Conservation (phyloP, 2,329 filamentous ascomycete species). For the Phialemoniopsis sp. region DNA sequence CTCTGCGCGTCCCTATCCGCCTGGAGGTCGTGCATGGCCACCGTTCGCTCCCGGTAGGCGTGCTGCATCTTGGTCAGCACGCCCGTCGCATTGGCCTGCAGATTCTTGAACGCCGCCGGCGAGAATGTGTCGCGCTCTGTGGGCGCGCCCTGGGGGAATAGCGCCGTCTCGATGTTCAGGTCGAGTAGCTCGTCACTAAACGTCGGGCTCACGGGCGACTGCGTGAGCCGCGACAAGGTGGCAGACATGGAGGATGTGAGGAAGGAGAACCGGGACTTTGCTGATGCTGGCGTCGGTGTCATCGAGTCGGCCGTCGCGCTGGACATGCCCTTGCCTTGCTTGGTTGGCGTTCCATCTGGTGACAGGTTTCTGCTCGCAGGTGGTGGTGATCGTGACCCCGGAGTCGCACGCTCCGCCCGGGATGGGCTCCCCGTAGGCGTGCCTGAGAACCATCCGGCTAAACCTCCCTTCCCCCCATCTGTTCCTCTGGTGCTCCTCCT, state of each 20-base stretch:
- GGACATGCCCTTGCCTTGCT: slow-evolving; percentile 13
- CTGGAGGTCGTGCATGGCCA: slow-evolving; percentile 44
- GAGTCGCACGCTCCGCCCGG: slow-evolving; percentile 12
- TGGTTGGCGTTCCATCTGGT: slow-evolving; percentile 25
- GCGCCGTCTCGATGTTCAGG: slow-evolving; percentile 49
- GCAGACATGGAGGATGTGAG: slow-evolving; percentile 41
- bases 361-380: slow-evolving; percentile 13
- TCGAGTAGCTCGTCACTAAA: slow-evolving; percentile 49
- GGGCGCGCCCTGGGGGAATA: slow-evolving; percentile 43
- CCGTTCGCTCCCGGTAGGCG: slow-evolving; percentile 51
- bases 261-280: slow-evolving; percentile 39
- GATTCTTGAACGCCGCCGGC: slow-evolving; percentile 55
- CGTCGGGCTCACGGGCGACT: slow-evolving; percentile 12
- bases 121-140: slow-evolving; percentile 47
- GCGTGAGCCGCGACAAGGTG: slow-evolving; percentile 32
- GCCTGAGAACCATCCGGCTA: slow-evolving; percentile 26
- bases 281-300: slow-evolving; percentile 15
- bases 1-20: slow-evolving; percentile 48
- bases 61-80: slow-evolving; percentile 52
- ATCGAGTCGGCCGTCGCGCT: slow-evolving; percentile 21
- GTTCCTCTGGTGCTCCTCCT: slow-evolving; percentile 16
- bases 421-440: slow-evolving; percentile 14
- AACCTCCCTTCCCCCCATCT: slow-evolving; percentile 16
- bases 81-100: slow-evolving; percentile 53
- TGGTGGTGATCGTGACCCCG: slow-evolving; percentile 6